phyloP scores from a whole-genome alignment of 192 early-diverging fungal genomes.

The Coemansia furcata region DNA sequence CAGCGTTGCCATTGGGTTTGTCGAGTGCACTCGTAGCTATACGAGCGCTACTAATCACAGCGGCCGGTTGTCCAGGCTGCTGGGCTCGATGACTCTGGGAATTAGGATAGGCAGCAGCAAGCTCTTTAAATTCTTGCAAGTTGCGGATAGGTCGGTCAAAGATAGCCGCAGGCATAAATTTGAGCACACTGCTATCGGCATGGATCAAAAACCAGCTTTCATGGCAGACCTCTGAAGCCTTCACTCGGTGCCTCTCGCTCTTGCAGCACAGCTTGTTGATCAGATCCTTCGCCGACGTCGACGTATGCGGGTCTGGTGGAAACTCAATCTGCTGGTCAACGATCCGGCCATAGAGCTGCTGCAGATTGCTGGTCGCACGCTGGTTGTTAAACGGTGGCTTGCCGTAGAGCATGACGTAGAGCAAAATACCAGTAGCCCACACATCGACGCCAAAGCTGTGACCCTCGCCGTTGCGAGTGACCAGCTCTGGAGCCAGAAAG shows the following conservation, averaged over 20 bases:
- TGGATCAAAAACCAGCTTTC: slow-evolving; percentile 35
- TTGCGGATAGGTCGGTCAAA: slow-evolving; percentile 44
- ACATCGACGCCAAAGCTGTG: slow-evolving; percentile 94
- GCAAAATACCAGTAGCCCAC: slow-evolving; percentile 89
- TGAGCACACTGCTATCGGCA: slow-evolving; percentile 12
- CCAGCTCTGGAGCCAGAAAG: slow-evolving; percentile 95
- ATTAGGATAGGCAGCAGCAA: not conserved
- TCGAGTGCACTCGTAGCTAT: not conserved
- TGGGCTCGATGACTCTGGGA: not conserved
- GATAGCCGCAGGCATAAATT: slow-evolving; percentile 40
- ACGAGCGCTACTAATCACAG: not conserved
- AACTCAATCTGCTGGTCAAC: slow-evolving; percentile 56
- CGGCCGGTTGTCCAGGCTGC: not conserved
- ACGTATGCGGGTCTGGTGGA: slow-evolving; percentile 61
- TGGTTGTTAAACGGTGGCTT: slow-evolving; percentile 73
- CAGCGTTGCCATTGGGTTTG: not conserved
- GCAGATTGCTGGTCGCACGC: slow-evolving; percentile 16
- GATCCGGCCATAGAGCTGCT: slow-evolving; percentile 49
- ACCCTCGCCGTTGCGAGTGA: slow-evolving; percentile 72
- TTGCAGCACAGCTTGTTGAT: slow-evolving; percentile 68
- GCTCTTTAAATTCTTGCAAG: slow-evolving; percentile 29
- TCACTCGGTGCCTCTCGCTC: slow-evolving; percentile 56
- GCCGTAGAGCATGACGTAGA: slow-evolving; percentile 89
- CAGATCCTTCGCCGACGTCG: slow-evolving; percentile 62
- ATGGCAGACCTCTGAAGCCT: slow-evolving; percentile 27